Evolutionary conservation across 1,284 basidiomycete species (phyloP).

Genomic region (Boletus sp.): DNA sequence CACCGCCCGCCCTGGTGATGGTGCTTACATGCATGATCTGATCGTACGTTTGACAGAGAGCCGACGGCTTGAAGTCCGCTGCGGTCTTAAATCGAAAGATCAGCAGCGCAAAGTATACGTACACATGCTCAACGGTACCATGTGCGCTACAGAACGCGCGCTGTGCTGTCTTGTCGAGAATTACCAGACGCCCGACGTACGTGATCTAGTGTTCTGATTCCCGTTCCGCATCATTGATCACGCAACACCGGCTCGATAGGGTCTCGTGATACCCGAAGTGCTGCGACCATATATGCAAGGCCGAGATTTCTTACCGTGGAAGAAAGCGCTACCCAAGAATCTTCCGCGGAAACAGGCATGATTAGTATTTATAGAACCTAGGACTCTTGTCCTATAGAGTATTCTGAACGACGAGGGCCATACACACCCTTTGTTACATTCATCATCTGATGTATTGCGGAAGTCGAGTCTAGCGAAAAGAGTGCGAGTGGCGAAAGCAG

Average conservation of each 20-base stretch:
- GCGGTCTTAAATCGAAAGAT: conserved; percentile 84
- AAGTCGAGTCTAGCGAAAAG: conserved; percentile 6
- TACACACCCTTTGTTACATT: background rate
- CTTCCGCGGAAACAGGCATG: conserved; percentile 61
- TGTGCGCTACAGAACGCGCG: conserved; percentile 95
- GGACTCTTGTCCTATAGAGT: background rate
- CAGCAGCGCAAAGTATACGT: conserved; percentile 88
- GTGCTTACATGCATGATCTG: background rate
- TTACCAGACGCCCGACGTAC: conserved; percentile 90
- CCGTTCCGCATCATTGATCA: background rate
- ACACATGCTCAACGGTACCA: conserved; percentile 96
- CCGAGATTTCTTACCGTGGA: conserved; percentile 87
- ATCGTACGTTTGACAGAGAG: conserved; percentile 57
- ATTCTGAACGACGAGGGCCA: background rate
- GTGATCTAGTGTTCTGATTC: conserved; percentile 26
- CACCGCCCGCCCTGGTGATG: background rate
- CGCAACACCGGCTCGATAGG: conserved; percentile 42
- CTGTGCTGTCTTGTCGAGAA: conserved; percentile 99
- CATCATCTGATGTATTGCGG: conserved; percentile 1
- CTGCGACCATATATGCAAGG: conserved; percentile 96
- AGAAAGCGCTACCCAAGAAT: conserved; percentile 78
- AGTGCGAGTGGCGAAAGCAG: background rate
- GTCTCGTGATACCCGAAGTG: conserved; percentile 83
- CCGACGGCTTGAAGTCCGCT: conserved; percentile 83
- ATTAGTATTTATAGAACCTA: background rate